phyloP scores from a whole-genome alignment of 345 rosid species.

The Syzygium aqueum region DNA sequence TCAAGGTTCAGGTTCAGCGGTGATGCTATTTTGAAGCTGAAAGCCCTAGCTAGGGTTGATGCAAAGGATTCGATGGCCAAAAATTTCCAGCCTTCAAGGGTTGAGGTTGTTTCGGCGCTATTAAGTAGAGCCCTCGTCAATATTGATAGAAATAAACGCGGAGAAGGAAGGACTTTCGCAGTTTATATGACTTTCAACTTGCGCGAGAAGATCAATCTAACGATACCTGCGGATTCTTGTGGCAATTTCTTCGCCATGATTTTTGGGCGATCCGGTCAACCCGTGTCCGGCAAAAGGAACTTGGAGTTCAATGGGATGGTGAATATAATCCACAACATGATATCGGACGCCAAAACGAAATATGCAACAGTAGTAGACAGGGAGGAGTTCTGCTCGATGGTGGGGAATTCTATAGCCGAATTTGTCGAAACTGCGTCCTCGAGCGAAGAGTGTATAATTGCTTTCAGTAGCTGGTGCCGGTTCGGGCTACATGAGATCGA shows the following conservation, averaged over 20 bases:
- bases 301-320: neutral
- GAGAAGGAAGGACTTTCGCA: neutral
- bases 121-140: neutral
- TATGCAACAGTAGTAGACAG: neutral
- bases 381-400: neutral
- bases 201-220: neutral
- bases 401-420: neutral
- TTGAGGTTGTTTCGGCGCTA: neutral
- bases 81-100: neutral
- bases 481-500: conserved; percentile 33
- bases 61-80: neutral
- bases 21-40: neutral
- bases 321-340: neutral
- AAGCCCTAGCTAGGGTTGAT: neutral
- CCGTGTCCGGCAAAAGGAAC: neutral
- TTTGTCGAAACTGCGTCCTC: neutral
- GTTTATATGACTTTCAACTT: neutral
- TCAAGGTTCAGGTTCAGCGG: neutral
- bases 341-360: neutral
- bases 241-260: neutral
- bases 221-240: neutral
- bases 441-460: conserved; percentile 1
- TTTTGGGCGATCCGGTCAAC: neutral
- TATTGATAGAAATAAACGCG: neutral
- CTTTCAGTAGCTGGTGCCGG: conserved; percentile 23